Evolutionary conservation across 2,329 filamentous ascomycete species (phyloP).

Genomic region (Fusarium poae): DNA sequence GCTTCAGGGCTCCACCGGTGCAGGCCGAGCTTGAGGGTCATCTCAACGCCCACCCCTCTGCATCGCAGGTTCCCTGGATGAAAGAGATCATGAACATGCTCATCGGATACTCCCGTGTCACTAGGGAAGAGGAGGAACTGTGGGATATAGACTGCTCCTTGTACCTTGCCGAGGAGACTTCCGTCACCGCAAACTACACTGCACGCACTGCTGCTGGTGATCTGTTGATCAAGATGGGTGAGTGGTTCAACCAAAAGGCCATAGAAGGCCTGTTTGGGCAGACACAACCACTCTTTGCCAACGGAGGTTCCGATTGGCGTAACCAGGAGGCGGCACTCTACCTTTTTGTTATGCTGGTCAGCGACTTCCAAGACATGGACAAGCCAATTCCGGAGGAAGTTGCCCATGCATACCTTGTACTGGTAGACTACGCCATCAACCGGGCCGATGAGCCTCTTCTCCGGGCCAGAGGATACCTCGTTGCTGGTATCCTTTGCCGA

Average conservation of each 20-base stretch:
- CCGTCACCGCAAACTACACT: slow-evolving; percentile 95
- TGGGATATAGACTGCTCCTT: slow-evolving; percentile 98
- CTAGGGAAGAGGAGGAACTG: slow-evolving; percentile 89
- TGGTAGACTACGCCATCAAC: slow-evolving; percentile 82
- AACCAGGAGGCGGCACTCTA: slow-evolving; percentile 85
- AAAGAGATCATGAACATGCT: slow-evolving; percentile 88
- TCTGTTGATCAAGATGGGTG: slow-evolving; percentile 89
- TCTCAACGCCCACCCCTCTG: slow-evolving; percentile 70
- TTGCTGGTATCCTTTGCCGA: slow-evolving; percentile 83
- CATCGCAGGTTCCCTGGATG: slow-evolving; percentile 81
- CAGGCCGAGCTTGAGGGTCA: slow-evolving; percentile 89
- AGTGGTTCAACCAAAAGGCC: slow-evolving; percentile 84
- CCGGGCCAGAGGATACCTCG: slow-evolving; percentile 86
- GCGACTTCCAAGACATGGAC: slow-evolving; percentile 83
- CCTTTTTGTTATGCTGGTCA: slow-evolving; percentile 85
- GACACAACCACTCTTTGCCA: slow-evolving; percentile 79
- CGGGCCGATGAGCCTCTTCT: slow-evolving; percentile 79
- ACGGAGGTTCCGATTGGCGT: slow-evolving; percentile 65
- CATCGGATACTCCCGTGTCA: slow-evolving; percentile 88
- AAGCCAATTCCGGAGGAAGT: slow-evolving; percentile 77
- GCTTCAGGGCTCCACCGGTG: slow-evolving; percentile 88
- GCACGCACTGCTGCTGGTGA: slow-evolving; percentile 93
- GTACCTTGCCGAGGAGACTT: slow-evolving; percentile 94
- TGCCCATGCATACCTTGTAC: slow-evolving; percentile 80
- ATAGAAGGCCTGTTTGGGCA: slow-evolving; percentile 84